Conservation (phyloP, 345 rosid genomes). For the Eucalyptus cloeziana region DNA sequence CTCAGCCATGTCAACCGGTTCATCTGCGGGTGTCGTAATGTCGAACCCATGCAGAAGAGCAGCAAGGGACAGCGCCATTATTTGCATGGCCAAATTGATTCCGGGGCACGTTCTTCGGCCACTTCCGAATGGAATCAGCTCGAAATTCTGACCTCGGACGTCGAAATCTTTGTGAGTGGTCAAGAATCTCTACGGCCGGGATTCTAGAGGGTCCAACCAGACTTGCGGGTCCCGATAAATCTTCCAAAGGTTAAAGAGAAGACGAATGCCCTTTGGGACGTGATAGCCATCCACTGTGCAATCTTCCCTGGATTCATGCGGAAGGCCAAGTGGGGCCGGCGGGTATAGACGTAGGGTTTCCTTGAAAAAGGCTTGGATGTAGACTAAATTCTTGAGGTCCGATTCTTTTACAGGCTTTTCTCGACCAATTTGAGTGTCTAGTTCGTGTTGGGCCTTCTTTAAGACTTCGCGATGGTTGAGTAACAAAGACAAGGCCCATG, state of each 20-base stretch:
- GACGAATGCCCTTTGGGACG: conserved; percentile 13
- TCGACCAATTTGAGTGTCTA: conserved; percentile 16
- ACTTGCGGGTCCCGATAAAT: conserved; percentile 7
- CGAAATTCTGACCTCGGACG: conserved; percentile 15
- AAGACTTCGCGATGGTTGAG: conserved; percentile 13
- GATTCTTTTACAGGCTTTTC: conserved; percentile 7
- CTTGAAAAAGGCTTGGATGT: conserved; percentile 19
- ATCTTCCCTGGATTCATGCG: conserved; percentile 19
- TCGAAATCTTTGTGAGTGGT: conserved; percentile 4
- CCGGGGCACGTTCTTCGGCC: conserved; percentile 28
- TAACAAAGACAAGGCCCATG: conserved; percentile 26
- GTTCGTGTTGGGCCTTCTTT: conserved; percentile 18
- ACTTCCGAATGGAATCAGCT: conserved; percentile 15
- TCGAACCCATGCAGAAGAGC: background rate
- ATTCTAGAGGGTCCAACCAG: conserved; percentile 16
- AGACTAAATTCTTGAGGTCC: conserved; percentile 13
- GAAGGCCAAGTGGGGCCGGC: conserved; percentile 5
- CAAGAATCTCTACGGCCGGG: conserved; percentile 18
- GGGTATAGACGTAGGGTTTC: conserved; percentile 25
- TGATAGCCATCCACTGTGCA: conserved; percentile 10
- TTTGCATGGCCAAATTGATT: conserved; percentile 6
- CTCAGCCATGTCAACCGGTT: background rate
- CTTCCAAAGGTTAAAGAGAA: conserved; percentile 5
- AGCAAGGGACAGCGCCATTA: conserved; percentile 7
- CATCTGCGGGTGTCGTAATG: background rate